Conservation (phyloP, 495 filamentous ascomycete genomes). For the Daldinia decipiens region DNA sequence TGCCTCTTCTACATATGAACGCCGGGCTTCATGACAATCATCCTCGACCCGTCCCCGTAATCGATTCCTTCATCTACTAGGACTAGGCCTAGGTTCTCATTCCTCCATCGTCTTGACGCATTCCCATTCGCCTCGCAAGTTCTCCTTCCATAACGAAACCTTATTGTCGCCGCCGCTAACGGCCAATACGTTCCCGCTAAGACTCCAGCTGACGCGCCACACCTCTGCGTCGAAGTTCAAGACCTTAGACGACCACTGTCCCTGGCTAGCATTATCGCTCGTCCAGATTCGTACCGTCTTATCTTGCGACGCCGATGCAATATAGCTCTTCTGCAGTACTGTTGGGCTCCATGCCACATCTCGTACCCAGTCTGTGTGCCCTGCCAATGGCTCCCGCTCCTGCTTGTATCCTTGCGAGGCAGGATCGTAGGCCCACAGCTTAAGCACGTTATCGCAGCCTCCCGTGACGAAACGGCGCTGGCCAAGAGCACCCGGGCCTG, state of each 20-base stretch:
- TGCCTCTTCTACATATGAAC: conserved; percentile 40
- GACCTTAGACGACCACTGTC: conserved; percentile 82
- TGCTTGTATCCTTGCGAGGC: conserved; percentile 61
- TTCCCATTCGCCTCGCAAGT: conserved; percentile 85
- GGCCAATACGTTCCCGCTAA: conserved; percentile 96
- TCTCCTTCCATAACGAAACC: conserved; percentile 90
- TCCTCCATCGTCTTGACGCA: conserved; percentile 96
- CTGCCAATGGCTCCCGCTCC: conserved; percentile 67
- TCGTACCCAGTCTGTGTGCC: conserved; percentile 97
- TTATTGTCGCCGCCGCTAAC: conserved; percentile 96
- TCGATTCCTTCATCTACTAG: conserved; percentile 1
- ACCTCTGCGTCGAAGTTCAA: conserved; percentile 87
- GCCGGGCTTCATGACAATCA: conserved; percentile 37
- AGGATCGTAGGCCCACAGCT: conserved; percentile 78
- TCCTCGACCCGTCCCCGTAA: conserved; percentile 16
- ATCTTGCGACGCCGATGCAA: conserved; percentile 93
- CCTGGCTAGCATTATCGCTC: conserved; percentile 65
- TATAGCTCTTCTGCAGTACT: conserved; percentile 92
- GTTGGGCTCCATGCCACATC: conserved; percentile 97
- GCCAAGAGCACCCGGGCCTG: conserved; percentile 65
- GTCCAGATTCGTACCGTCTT: conserved; percentile 99
- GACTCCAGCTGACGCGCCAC: conserved; percentile 97
- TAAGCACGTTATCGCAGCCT: conserved; percentile 90
- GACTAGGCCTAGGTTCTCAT: conserved; percentile 52
- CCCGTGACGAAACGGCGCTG: conserved; percentile 88